Evolutionary conservation across 345 rosid species (phyloP).

Genomic region (Fremontodendron californicum): DNA sequence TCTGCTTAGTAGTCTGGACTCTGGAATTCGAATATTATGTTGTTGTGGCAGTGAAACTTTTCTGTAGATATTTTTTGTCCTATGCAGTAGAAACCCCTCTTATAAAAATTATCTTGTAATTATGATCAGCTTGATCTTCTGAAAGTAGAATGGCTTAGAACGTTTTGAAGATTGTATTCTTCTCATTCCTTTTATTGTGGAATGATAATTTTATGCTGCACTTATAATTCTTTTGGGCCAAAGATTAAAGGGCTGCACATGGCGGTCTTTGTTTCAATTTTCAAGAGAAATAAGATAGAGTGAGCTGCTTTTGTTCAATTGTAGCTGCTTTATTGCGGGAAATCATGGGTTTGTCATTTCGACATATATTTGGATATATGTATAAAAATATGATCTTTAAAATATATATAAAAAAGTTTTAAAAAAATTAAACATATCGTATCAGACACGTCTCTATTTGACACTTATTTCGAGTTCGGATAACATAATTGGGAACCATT

Average conservation of each 20-base stretch:
- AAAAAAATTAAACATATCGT: no score
- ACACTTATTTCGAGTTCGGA: no score
- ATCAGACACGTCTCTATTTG: no score
- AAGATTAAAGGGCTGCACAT: background rate
- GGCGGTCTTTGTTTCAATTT: background rate
- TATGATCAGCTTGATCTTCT: background rate
- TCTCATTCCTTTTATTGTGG: slow-evolving; percentile 3
- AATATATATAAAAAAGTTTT: no score
- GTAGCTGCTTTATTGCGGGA: background rate
- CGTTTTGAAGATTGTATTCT: background rate
- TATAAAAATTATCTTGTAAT: background rate
- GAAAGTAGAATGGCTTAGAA: background rate
- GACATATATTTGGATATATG: no score
- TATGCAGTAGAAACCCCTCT: background rate
- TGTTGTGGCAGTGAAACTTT: background rate
- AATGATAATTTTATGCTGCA: slow-evolving; percentile 9
- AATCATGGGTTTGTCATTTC: background rate
- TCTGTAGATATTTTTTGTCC: background rate
- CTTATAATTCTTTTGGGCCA: background rate
- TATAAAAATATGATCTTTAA: no score
- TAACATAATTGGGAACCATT: background rate
- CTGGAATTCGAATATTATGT: no score
- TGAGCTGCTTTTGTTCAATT: background rate
- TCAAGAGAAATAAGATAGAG: background rate
- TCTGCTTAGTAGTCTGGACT: background rate